Conservation (phyloP, 139 green algal genomes). For the Chlamydomonas incerta region DNA sequence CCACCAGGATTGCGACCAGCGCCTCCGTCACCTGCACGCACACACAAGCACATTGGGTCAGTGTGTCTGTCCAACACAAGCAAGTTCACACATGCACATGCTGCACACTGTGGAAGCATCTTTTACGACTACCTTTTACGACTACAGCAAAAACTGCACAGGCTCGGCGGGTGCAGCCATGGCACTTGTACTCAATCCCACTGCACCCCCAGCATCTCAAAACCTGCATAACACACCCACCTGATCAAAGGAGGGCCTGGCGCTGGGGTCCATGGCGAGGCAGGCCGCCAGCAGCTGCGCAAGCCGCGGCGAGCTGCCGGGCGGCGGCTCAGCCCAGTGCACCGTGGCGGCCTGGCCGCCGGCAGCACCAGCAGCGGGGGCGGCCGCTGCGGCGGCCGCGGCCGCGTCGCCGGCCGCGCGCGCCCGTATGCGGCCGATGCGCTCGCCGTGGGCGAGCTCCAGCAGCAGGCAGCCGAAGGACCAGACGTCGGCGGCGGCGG, state of each 20-base stretch:
- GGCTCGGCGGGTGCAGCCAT: too few relatives aligned
- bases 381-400: background rate
- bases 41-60: too few relatives aligned
- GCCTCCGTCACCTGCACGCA: background rate
- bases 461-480: conserved; percentile 36
- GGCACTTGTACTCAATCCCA: too few relatives aligned
- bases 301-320: background rate
- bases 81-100: too few relatives aligned
- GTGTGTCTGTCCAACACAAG: too few relatives aligned
- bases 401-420: background rate
- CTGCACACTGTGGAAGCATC: too few relatives aligned
- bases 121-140: too few relatives aligned
- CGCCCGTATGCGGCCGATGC: background rate
- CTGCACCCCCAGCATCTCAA: too few relatives aligned
- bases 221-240: background rate
- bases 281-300: background rate
- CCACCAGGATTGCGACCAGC: background rate
- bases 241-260: background rate
- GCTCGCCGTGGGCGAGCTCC: background rate
- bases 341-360: background rate
- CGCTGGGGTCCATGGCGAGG: background rate
- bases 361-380: background rate
- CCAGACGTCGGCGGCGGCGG: conserved; percentile 27
- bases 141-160: too few relatives aligned
- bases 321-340: background rate